Evolutionary conservation across 1,284 basidiomycete species (phyloP), one percentile per base, ranked within the genome.

Genomic region (Wallemia mellicola): DNA sequence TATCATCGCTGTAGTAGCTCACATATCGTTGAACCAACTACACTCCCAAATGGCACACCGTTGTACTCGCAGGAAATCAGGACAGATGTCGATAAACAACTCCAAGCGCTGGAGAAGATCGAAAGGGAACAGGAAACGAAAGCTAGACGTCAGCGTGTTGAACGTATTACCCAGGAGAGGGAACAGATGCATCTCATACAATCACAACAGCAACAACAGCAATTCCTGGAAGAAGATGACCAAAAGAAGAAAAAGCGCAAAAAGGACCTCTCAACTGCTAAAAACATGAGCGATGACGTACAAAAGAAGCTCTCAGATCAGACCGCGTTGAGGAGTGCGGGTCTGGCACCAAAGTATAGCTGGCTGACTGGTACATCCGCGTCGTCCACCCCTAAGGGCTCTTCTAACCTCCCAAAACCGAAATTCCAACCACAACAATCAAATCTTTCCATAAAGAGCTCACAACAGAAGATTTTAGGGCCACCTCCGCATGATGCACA

Each of bases 251-350:
- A 86, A 70, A 77, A 80, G 69, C 84, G 85, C 67, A 82, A 82
- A 68, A 81, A 83, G 27, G 83, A 83, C 0, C 83, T 83, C 1
- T 81, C 85, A 11, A 83, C 82, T 0, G 83, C 83, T 58, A 74
- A 80, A 61, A 87, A 86, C 67, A 85, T 88, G 82, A 80, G 79
- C 1, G 85, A 86, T 68, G 85, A 87, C 65, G 82, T 86, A 64
- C 74, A 81, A 63, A 87, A 87, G 74, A 85, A 85, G 67, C 79
- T 87, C 78, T 83, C 82, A 55, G 86, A 87, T 67, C 82, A 82
- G 28, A 82, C 83, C 2, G 85, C 86, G n/a, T 81, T 79, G 64
- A 82, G 84, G 66, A 83, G 82, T 1, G 81, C 83, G n/a, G 65
- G 65, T 14, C 67, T 84, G 1, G 71, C 71, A 59, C 79, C 80